Percentiles rank a stretch among this genome's conserved stretches.
Conservation (phyloP, 2,329 filamentous ascomycete species). For the Alternaria alternata region DNA sequence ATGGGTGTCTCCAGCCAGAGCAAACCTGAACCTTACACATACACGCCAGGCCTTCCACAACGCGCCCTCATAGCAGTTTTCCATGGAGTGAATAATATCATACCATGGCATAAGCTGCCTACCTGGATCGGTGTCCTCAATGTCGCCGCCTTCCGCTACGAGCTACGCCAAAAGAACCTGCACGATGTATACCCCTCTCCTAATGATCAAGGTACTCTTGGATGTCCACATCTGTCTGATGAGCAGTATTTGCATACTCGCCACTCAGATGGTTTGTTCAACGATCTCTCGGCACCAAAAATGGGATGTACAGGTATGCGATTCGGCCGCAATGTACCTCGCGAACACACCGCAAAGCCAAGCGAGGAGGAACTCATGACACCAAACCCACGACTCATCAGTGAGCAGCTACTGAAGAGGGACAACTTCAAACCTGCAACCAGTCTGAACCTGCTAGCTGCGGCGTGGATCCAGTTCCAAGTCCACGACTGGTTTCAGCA, state of each 20-base stretch:
- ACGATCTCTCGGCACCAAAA: constrained; percentile 51
- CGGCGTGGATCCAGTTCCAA: constrained; percentile 60
- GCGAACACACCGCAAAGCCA: constrained; percentile 49
- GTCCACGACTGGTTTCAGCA: constrained; percentile 28
- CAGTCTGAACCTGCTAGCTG: constrained; percentile 56
- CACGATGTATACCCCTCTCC: constrained; percentile 54
- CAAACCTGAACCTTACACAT: constrained; percentile 4
- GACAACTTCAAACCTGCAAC: constrained; percentile 58
- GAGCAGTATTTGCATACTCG: constrained; percentile 48
- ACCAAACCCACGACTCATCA: constrained; percentile 56
- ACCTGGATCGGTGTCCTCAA: constrained; percentile 54
- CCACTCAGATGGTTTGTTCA: constrained; percentile 57
- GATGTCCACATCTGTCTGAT: constrained; percentile 39
- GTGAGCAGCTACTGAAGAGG: constrained; percentile 53
- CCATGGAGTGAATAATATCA: constrained; percentile 49
- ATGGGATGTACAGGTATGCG: constrained; percentile 59
- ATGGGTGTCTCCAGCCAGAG: background rate
- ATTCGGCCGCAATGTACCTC: constrained; percentile 56
- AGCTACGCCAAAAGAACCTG: constrained; percentile 56
- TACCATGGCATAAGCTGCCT: constrained; percentile 57
- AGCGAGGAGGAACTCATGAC: constrained; percentile 54
- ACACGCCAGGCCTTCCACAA: constrained; percentile 23
- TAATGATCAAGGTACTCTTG: constrained; percentile 48
- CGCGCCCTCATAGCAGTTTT: constrained; percentile 44
- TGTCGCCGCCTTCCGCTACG: constrained; percentile 52